Percentiles rank a stretch among this genome's conserved stretches.
Evolutionary conservation across 352 stramenopile genomes (phyloP).

Genomic region (Phytophthora lateralis): DNA sequence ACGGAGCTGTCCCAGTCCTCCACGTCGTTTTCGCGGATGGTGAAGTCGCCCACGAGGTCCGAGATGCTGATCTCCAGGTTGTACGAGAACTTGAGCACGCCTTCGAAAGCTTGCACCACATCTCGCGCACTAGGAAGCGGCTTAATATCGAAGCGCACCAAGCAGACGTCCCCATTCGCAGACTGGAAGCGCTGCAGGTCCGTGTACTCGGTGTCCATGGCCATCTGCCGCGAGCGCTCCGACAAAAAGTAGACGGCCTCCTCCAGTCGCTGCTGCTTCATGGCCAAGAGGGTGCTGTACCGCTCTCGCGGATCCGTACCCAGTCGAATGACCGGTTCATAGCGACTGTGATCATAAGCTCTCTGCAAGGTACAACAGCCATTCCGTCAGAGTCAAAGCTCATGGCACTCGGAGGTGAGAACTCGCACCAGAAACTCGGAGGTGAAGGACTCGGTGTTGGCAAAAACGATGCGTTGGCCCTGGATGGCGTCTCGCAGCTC

Average conservation of each 20-base stretch:
- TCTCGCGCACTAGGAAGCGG: slow-evolving; percentile 29
- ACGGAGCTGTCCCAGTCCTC: slow-evolving; percentile 34
- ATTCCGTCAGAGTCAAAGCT: no score
- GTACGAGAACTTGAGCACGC: slow-evolving; percentile 45
- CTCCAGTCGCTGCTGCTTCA: slow-evolving; percentile 47
- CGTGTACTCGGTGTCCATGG: slow-evolving; percentile 37
- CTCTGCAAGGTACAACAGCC: slow-evolving; percentile 18
- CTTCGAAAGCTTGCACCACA: slow-evolving; percentile 48
- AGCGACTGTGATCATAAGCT: slow-evolving; percentile 33
- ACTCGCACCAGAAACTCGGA: slow-evolving; percentile 39
- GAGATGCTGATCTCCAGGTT: slow-evolving; percentile 55
- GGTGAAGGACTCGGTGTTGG: slow-evolving; percentile 41
- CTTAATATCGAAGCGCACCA: slow-evolving; percentile 53
- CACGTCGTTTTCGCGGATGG: slow-evolving; percentile 48
- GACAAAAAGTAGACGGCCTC: slow-evolving; percentile 45
- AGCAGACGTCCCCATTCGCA: slow-evolving; percentile 38
- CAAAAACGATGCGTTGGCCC: slow-evolving; percentile 44
- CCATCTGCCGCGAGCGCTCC: slow-evolving; percentile 40
- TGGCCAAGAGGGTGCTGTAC: slow-evolving; percentile 34
- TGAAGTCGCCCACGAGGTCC: slow-evolving; percentile 44
- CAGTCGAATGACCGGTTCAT: slow-evolving; percentile 44
- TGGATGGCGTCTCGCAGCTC: slow-evolving; percentile 37
- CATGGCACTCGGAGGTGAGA: no score
- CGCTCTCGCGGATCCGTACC: slow-evolving; percentile 27
- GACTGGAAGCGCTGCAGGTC: slow-evolving; percentile 46